phyloP scores from a whole-genome alignment of 1,284 basidiomycete species.

The Cryptococcus neoformans region DNA sequence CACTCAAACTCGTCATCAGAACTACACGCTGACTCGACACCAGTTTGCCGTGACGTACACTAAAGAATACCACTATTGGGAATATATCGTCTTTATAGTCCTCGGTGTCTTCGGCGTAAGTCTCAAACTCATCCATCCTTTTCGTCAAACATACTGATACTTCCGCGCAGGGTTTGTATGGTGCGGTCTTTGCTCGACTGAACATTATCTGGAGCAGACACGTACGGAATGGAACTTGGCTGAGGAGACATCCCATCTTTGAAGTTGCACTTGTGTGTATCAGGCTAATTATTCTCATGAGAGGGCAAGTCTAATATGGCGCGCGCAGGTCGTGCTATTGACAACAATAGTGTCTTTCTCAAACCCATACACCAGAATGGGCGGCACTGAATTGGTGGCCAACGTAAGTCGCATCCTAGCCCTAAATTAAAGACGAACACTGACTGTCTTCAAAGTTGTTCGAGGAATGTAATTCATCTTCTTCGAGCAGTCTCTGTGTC shows the following conservation, averaged over 20 bases:
- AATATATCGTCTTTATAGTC: slow-evolving; percentile 67
- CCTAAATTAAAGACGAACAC: slow-evolving; percentile 42
- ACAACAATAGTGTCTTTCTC: slow-evolving; percentile 78
- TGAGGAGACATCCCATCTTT: slow-evolving; percentile 71
- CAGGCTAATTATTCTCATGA: slow-evolving; percentile 2
- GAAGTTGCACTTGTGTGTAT: slow-evolving; percentile 76
- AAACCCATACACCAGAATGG: slow-evolving; percentile 89
- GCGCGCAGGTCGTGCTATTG: slow-evolving; percentile 64
- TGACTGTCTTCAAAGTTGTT: slow-evolving; percentile 61
- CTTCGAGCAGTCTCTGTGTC: slow-evolving; percentile 68
- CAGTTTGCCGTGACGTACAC: slow-evolving; percentile 47
- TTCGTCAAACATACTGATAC: slow-evolving; percentile 44
- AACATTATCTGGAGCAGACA: slow-evolving; percentile 85
- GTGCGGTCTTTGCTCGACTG: slow-evolving; percentile 80
- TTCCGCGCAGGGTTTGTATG: slow-evolving; percentile 65
- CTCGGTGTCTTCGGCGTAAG: slow-evolving; percentile 75
- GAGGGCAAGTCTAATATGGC: background rate
- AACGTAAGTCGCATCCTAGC: slow-evolving; percentile 22
- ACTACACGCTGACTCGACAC: no score
- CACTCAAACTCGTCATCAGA: slow-evolving; percentile 4
- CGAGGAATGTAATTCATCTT: slow-evolving; percentile 68
- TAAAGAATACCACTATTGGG: slow-evolving; percentile 49
- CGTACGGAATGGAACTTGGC: slow-evolving; percentile 75
- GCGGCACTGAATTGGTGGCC: slow-evolving; percentile 86
- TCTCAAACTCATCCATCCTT: slow-evolving; percentile 43